These are phyloP conservation scores for Ceratobasidium sp. DNA, from an alignment of 1,284 basidiomycete genomes.

Conservation along the genomic window DNA sequence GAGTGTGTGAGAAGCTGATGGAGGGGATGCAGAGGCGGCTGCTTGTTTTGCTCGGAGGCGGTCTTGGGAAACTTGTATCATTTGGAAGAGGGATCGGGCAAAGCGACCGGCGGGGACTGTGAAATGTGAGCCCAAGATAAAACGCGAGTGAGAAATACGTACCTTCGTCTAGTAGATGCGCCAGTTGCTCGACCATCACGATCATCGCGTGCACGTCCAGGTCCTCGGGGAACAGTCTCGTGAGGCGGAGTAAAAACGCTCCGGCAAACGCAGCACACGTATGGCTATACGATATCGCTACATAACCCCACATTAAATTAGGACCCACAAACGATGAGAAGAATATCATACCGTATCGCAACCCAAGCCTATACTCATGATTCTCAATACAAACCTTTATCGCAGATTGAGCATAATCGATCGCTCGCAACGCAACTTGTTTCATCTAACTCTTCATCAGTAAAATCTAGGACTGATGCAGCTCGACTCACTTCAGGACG, in stretches of 20 bases:
- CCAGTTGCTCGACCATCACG: conserved; percentile 48
- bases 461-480: too few species aligned
- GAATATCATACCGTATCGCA: conserved; percentile 47
- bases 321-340: too few species aligned
- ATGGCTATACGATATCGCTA: conserved; percentile 48
- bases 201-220: conserved; percentile 50
- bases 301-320: too few species aligned
- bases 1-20: not conserved
- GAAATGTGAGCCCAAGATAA: not conserved
- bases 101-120: conserved; percentile 36
- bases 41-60: conserved; percentile 34
- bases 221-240: conserved; percentile 50
- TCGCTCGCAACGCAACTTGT: conserved; percentile 48
- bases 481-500: conserved; percentile 42
- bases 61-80: conserved; percentile 39
- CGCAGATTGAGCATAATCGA: conserved; percentile 49
- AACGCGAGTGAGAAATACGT: not conserved
- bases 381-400: conserved; percentile 49
- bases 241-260: conserved; percentile 50
- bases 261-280: conserved; percentile 51
- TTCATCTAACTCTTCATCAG: conserved; percentile 46
- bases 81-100: conserved; percentile 34
- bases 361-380: conserved; percentile 49
- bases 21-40: not conserved
- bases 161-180: conserved; percentile 49